These are phyloP conservation scores for Elsinoe australis DNA, from an alignment of 2,329 filamentous ascomycete genomes.

Conservation along the genomic window DNA sequence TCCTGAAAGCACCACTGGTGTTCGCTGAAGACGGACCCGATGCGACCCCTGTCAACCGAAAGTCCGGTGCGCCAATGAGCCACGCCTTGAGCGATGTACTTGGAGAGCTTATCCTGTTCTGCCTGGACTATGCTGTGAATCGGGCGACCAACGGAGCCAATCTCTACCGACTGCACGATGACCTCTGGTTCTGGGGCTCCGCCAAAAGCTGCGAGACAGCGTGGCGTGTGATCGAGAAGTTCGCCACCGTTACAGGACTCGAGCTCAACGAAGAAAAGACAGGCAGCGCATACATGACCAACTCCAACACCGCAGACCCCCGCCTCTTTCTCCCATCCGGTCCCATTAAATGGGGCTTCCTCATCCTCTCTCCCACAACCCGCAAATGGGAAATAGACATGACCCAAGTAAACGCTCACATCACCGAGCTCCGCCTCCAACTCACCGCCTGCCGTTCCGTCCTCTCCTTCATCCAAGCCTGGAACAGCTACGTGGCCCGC, in stretches of 20 bases:
- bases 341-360: slow-evolving; percentile 53
- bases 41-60: slow-evolving; percentile 39
- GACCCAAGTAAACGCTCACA: slow-evolving; percentile 51
- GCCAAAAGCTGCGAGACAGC: slow-evolving; percentile 47
- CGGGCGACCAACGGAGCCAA: slow-evolving; percentile 46
- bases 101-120: slow-evolving; percentile 55
- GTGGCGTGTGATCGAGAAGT: slow-evolving; percentile 52
- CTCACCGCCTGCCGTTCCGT: slow-evolving; percentile 49
- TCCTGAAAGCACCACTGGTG: slow-evolving; percentile 52
- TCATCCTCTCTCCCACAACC: slow-evolving; percentile 46
- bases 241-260: slow-evolving; percentile 49
- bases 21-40: slow-evolving; percentile 49
- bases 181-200: slow-evolving; percentile 60
- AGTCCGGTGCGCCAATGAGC: slow-evolving; percentile 52
- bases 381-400: slow-evolving; percentile 55
- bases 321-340: slow-evolving; percentile 32
- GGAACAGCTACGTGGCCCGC: slow-evolving; percentile 47
- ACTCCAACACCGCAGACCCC: slow-evolving; percentile 3
- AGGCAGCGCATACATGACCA: slow-evolving; percentile 41
- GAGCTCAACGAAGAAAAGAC: slow-evolving; percentile 53
- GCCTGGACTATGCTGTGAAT: slow-evolving; percentile 58
- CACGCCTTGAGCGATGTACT: slow-evolving; percentile 54
- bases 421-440: slow-evolving; percentile 52
- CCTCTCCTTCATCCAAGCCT: slow-evolving; percentile 51
- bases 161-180: slow-evolving; percentile 57